These are phyloP conservation scores for Boletus vermiculosoides DNA, from an alignment of 768 basidiomycete species.

Conservation along the genomic window DNA sequence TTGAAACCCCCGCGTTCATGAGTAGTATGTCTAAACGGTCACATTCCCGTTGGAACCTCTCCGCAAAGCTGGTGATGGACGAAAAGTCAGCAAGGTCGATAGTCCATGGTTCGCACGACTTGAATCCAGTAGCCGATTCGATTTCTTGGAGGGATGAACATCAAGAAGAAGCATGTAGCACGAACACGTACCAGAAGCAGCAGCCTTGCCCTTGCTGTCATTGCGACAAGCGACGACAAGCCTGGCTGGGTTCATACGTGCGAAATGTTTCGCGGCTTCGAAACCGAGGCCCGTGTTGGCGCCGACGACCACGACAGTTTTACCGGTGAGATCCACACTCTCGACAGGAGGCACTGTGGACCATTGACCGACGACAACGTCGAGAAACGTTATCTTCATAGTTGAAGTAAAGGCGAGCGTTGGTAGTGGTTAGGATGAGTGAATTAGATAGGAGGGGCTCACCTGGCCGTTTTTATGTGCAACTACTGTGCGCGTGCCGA, in stretches of 20 bases:
- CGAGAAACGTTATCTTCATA: constrained; percentile 12
- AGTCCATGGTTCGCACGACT: constrained; percentile 14
- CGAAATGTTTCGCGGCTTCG: constrained; percentile 31
- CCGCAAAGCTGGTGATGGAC: constrained; percentile 9
- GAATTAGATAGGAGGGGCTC: no score
- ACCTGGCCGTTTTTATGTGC: no score
- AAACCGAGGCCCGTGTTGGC: constrained; percentile 36
- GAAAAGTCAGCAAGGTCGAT: no score
- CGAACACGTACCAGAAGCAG: constrained; percentile 20
- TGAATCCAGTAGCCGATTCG: constrained; percentile 26
- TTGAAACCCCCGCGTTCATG: constrained; percentile 39
- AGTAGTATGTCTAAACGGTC: constrained; percentile 35
- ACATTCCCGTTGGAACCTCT: constrained; percentile 5
- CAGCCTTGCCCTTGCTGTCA: constrained; percentile 21
- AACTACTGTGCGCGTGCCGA: no score
- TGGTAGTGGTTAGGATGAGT: background rate
- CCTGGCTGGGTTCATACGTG: constrained; percentile 30
- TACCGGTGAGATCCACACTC: constrained; percentile 25
- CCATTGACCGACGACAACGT: constrained; percentile 19
- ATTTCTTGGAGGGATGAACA: constrained; percentile 17
- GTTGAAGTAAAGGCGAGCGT: background rate
- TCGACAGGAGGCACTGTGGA: constrained; percentile 17
- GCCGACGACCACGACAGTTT: constrained; percentile 32
- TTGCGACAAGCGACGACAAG: constrained; percentile 32
- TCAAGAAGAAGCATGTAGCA: background rate